Evolutionary conservation across 352 stramenopile species (phyloP).

Genomic region (Phytophthora vignae): DNA sequence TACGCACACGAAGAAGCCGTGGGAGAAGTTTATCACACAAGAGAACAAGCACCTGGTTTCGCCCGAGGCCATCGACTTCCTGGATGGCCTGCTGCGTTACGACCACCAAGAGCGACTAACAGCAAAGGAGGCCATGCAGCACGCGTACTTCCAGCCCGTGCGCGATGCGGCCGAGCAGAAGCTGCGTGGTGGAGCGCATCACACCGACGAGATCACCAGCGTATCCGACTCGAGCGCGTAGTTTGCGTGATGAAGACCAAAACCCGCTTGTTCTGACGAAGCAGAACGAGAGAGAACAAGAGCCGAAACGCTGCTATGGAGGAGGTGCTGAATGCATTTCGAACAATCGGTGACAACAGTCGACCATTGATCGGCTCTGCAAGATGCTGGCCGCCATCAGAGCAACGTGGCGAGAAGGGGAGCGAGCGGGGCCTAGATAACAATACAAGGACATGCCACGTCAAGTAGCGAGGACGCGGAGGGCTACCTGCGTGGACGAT

Average conservation of each 20-base stretch:
- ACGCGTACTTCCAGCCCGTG: constrained; percentile 98
- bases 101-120: constrained; percentile 98
- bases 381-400: constrained; percentile 24
- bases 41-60: constrained; percentile 98
- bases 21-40: constrained; percentile 98
- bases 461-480: constrained; percentile 23
- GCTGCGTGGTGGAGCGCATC: constrained; percentile 53
- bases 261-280: constrained; percentile 19
- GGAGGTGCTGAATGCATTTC: constrained; percentile 24
- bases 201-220: constrained; percentile 78
- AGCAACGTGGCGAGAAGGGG: constrained; percentile 15
- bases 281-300: constrained; percentile 20
- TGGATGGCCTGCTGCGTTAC: constrained; percentile 87
- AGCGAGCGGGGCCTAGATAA: constrained; percentile 39
- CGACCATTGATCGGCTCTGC: constrained; percentile 18
- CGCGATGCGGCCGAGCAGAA: constrained; percentile 81
- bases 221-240: constrained; percentile 83
- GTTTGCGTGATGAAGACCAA: constrained; percentile 23
- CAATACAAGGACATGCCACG: constrained; percentile 44
- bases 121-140: constrained; percentile 98
- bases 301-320: constrained; percentile 18
- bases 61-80: constrained; percentile 97
- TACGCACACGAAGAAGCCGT: constrained; percentile 98
- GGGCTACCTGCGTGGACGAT: constrained; percentile 24
- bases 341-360: constrained; percentile 12